Conservation (phyloP, 1,284 basidiomycete species). For the Fomes fomentarius region DNA sequence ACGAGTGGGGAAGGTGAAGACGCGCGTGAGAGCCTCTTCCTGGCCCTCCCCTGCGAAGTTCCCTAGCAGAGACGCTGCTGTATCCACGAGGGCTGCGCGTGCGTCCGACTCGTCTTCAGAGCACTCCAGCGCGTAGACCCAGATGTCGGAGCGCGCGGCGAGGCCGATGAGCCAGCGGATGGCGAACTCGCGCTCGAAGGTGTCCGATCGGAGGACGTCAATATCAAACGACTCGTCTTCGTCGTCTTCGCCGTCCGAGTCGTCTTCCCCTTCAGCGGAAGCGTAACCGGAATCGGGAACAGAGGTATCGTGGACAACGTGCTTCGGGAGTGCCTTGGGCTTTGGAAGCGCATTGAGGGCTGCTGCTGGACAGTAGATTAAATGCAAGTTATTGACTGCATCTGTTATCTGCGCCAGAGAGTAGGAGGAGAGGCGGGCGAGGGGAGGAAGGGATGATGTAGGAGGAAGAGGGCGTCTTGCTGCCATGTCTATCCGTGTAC, state of each 20-base stretch:
- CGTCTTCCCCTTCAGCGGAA: slow-evolving; percentile 58
- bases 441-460: slow-evolving; percentile 49
- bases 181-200: slow-evolving; percentile 55
- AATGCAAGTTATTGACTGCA: slow-evolving; percentile 44
- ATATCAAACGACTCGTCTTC: slow-evolving; percentile 38
- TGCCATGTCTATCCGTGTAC: slow-evolving; percentile 12
- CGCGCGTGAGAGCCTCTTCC: slow-evolving; percentile 50
- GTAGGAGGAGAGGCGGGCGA: slow-evolving; percentile 42
- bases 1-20: slow-evolving; percentile 50
- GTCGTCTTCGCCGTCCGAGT: slow-evolving; percentile 36
- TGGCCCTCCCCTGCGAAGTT: slow-evolving; percentile 47
- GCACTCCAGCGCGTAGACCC: slow-evolving; percentile 40
- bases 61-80: slow-evolving; percentile 61
- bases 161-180: slow-evolving; percentile 67
- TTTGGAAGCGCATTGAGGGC: slow-evolving; percentile 10
- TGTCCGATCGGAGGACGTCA: slow-evolving; percentile 49
- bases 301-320: slow-evolving; percentile 41
- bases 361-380: slow-evolving; percentile 45
- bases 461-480: slow-evolving; percentile 35
- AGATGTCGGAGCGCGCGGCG: slow-evolving; percentile 58
- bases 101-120: slow-evolving; percentile 38
- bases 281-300: slow-evolving; percentile 67
- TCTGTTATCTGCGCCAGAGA: slow-evolving; percentile 36
- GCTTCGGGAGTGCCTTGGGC: slow-evolving; percentile 26
- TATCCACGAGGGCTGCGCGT: slow-evolving; percentile 47